Evolutionary conservation across 192 early-diverging fungal species (phyloP), one percentile per base, ranked within the genome.

Genomic region (Chytriomyces sp.): DNA sequence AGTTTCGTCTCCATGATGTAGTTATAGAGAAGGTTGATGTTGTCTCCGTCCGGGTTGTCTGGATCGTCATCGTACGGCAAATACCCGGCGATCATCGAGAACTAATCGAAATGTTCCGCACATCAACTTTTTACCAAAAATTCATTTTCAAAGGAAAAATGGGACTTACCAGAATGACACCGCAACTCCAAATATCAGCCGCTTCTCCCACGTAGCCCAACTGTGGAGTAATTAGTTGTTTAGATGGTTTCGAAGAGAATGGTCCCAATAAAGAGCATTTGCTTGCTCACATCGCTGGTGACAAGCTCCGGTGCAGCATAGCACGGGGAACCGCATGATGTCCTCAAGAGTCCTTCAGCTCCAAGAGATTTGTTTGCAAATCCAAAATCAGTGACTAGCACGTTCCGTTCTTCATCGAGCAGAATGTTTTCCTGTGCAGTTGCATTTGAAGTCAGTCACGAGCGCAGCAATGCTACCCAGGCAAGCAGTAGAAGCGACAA

Each of bases 261-360:
- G 18, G 3, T 44, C 61, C 45, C 3, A 43, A 44, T 18, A 44
- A 16, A 16, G 1, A 75, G 66, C 46, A 24, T 46, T n/a, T 7
- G 10, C 18, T 8, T 26, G 50, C 79, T 78, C 57, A 85, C 95
- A 72, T 99, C 96, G 67, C 91, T 93, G 53, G 98, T 93, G 18
- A 99, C 98, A 28, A 99, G 89, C 82, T 99, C 98, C 1, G 98
- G 98, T 7, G 98, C 98, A 1, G 98, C 98, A 82, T 99, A 99
- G 84, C 98, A 99, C 26, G 98, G 98, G 68, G 94, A 96, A 8
- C 98, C 98, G 81, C 98, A 99, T 47, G 92, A 94, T 9, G 98
- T 99, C 7, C 92, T 83, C 89, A 99, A 92, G 66, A 98, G 83
- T 44, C 63, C 49, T 23, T 87, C 81, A 13, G 68, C 62, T 0